Base-by-base conservation (phyloP, 2,329 filamentous ascomycete species). In the Fusarium lateritium region DNA sequence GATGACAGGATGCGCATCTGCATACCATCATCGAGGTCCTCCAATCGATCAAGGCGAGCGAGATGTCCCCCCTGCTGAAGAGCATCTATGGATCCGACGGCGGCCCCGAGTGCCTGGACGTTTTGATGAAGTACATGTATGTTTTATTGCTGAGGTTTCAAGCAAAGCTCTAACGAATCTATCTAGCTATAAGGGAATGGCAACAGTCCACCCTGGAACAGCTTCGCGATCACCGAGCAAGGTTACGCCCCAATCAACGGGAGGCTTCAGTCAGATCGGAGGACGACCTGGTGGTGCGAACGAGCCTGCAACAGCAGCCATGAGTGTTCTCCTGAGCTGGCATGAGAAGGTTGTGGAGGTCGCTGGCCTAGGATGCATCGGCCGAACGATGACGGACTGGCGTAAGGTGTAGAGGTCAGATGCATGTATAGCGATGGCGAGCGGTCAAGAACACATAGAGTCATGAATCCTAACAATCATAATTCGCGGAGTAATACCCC, bases 311-410 rank as follows among this genome's bases (percentile, higher is more conserved):
- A 92, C 93, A 36, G 91, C 94, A 59, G 92, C 91, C 55, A 98
- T 98, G 96, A 98, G 96, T 78, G 96, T 99, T 52, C 80, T 99
- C 78, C 84, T 99, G 72, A 98, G 94, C 82, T 99, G 96, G 96
- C 96, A 99, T 79, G 96, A 99, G 85, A 99, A 98, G 87, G 88
- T 98, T 67, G 94, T 98, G 6, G 96, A 99, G 76, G 90, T 98
- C 76, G 93, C 94, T 38, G 96, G 96, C 24, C 85, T 94, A 72
- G 96, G 96, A 44, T 94, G 92, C 79, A 96, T 99, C 81, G 93
- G 94, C 67, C 89, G 96, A 75, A 94, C 94, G 71, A 98, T 99
- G 94, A 96, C 94, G 42, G 96, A 99, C 84, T 93, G 95, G 84
- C 91, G 96, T 77, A 96, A 92, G 75, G 95, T 79, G 57, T 79